phyloP scores from a whole-genome alignment of 73 alveolate species.

The Paraurostyla sp. region DNA sequence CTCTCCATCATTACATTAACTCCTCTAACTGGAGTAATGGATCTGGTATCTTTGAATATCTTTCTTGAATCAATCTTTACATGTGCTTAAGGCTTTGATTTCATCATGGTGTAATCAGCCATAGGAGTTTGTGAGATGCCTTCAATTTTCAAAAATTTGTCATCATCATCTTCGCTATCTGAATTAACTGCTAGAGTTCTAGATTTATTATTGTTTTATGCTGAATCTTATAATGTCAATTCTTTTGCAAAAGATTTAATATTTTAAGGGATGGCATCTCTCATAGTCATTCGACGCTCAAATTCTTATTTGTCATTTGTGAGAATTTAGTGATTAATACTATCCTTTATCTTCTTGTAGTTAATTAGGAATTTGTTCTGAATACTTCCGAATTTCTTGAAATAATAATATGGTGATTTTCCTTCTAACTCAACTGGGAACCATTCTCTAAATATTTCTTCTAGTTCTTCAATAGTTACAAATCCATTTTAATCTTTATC shows the following conservation, averaged over 20 bases:
- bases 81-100: background rate
- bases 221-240: background rate
- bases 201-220: background rate
- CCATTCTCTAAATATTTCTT: slow-evolving; percentile 55
- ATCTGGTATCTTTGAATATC: background rate
- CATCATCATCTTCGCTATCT: slow-evolving; percentile 1
- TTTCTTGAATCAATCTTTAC: background rate
- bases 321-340: background rate
- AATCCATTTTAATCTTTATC: slow-evolving; percentile 76
- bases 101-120: background rate
- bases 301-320: background rate
- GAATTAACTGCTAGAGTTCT: background rate
- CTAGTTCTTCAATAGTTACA: slow-evolving; percentile 68
- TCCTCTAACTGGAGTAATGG: background rate
- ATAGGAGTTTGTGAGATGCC: background rate
- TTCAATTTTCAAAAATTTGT: background rate
- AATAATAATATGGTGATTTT: background rate
- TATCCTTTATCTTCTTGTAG: slow-evolving; percentile 45
- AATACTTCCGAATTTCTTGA: background rate
- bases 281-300: background rate
- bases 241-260: background rate
- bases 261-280: background rate
- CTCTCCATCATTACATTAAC: background rate
- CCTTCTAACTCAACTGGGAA: slow-evolving; percentile 52
- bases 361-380: slow-evolving; percentile 2